Evolutionary conservation across 2,329 filamentous ascomycete genomes (phyloP).

Genomic region (Thelonectria rubi): DNA sequence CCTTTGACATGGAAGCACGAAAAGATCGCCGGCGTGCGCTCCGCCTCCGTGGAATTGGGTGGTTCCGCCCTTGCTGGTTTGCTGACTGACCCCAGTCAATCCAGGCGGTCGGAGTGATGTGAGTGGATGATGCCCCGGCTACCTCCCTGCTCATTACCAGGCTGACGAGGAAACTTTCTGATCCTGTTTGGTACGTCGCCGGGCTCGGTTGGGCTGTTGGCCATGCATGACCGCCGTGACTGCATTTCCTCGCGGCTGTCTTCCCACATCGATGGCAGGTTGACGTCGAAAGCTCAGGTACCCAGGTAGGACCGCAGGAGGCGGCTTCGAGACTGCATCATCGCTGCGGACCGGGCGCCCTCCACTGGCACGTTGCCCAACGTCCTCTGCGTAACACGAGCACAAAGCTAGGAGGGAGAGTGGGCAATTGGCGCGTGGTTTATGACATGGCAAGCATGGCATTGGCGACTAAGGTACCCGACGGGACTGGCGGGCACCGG

Average conservation of each 20-base stretch:
- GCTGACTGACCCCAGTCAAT: conserved; percentile 32
- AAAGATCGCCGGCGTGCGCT: conserved; percentile 40
- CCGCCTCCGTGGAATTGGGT: conserved; percentile 44
- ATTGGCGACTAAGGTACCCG: conserved; percentile 5
- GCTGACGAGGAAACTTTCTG: conserved; percentile 19
- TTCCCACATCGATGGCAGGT: conserved; percentile 9
- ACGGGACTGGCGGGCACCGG: conserved; percentile 21
- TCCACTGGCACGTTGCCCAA: conserved; percentile 21
- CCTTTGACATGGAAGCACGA: conserved; percentile 31
- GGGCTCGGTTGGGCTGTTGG: conserved; percentile 20
- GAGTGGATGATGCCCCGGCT: conserved; percentile 19
- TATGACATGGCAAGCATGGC: conserved; percentile 18
- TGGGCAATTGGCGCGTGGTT: background rate
- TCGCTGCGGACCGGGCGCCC: conserved; percentile 13
- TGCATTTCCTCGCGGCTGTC: conserved; percentile 5
- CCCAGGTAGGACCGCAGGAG: background rate
- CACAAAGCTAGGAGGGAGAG: conserved; percentile 10
- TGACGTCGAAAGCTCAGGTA: conserved; percentile 19
- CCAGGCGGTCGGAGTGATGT: conserved; percentile 26
- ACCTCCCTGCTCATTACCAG: conserved; percentile 16
- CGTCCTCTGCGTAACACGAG: conserved; percentile 10
- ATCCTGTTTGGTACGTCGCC: conserved; percentile 17
- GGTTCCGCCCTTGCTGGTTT: conserved; percentile 37
- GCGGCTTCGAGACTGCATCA: conserved; percentile 15
- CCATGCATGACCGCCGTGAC: conserved; percentile 17